Conservation (phyloP, 495 filamentous ascomycete genomes). For the Jackrogersella minutella region DNA sequence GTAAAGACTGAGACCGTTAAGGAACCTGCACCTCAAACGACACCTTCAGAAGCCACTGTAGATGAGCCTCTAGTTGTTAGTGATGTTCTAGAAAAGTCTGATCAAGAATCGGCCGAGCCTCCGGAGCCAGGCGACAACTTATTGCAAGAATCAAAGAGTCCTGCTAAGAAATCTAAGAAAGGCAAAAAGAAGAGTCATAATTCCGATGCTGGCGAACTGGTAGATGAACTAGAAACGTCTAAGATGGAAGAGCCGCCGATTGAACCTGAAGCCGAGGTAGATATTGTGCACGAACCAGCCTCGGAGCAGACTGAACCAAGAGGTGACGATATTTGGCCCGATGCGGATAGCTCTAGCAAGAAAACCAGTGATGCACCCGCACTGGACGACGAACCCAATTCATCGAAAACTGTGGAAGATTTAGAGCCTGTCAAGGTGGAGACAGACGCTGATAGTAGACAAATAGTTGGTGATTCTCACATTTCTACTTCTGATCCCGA, state of each 20-base stretch:
- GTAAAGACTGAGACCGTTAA: background rate
- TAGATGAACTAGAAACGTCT: constrained; percentile 11
- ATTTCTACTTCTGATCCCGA: constrained; percentile 7
- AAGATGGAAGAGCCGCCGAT: constrained; percentile 16
- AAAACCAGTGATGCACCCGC: constrained; percentile 12
- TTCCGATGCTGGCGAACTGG: background rate
- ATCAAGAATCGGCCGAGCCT: constrained; percentile 1
- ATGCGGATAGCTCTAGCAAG: constrained; percentile 23
- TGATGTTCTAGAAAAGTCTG: constrained; percentile 8
- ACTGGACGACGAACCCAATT: constrained; percentile 9
- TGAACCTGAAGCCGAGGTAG: constrained; percentile 14
- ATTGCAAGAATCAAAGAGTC: constrained; percentile 4
- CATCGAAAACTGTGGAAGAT: constrained; percentile 22
- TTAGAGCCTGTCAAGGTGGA: constrained; percentile 12
- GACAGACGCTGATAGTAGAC: constrained; percentile 13
- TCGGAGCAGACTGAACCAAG: constrained; percentile 11
- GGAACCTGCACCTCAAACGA: background rate
- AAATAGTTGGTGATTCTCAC: constrained; percentile 3
- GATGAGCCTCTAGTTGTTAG: constrained; percentile 5
- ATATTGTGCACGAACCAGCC: constrained; percentile 8
- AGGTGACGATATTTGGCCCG: constrained; percentile 6
- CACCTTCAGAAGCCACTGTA: constrained; percentile 1
- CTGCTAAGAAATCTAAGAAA: constrained; percentile 30
- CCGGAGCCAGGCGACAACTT: background rate
- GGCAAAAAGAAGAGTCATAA: constrained; percentile 46